Percentiles rank a stretch among this genome's conserved stretches.
Conservation (phyloP, 805 yeast species). For the Sugiyamaella chiloensis region DNA sequence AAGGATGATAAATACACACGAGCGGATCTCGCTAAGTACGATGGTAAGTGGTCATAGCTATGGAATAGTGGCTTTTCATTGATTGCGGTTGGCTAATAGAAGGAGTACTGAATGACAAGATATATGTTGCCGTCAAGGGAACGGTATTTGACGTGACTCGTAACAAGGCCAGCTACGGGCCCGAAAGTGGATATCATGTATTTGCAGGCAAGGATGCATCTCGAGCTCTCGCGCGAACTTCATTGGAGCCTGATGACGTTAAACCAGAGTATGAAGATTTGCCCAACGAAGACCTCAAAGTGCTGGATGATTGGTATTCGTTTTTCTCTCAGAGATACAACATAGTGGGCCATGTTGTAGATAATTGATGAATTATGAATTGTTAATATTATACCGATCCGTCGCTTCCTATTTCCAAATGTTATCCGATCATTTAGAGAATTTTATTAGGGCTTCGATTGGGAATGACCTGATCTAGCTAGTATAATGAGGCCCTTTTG, state of each 20-base stretch:
- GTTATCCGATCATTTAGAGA: too few species aligned
- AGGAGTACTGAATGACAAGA: constrained; percentile 43
- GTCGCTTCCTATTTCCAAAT: neutral
- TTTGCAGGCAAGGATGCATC: constrained; percentile 77
- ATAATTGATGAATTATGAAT: neutral
- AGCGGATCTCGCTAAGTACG: constrained; percentile 43
- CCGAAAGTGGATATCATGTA: constrained; percentile 67
- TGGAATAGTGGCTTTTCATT: neutral
- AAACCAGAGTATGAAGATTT: constrained; percentile 39
- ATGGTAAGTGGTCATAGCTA: constrained; percentile 43
- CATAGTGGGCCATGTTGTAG: constrained; percentile 37
- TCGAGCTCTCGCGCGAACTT: constrained; percentile 69
- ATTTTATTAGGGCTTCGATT: neutral
- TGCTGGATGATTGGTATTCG: constrained; percentile 71
- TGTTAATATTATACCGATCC: neutral
- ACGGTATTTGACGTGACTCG: constrained; percentile 72
- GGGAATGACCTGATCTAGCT: neutral
- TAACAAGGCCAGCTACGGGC: constrained; percentile 68
- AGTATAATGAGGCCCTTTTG: too few species aligned
- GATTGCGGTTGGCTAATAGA: neutral
- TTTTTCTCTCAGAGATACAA: constrained; percentile 56
- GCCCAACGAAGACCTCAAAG: constrained; percentile 55
- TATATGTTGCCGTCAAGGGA: constrained; percentile 76
- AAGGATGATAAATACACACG: constrained; percentile 42
- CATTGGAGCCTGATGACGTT: constrained; percentile 53